Conservation (phyloP, 306 rosid genomes). For the Prunus mume region DNA sequence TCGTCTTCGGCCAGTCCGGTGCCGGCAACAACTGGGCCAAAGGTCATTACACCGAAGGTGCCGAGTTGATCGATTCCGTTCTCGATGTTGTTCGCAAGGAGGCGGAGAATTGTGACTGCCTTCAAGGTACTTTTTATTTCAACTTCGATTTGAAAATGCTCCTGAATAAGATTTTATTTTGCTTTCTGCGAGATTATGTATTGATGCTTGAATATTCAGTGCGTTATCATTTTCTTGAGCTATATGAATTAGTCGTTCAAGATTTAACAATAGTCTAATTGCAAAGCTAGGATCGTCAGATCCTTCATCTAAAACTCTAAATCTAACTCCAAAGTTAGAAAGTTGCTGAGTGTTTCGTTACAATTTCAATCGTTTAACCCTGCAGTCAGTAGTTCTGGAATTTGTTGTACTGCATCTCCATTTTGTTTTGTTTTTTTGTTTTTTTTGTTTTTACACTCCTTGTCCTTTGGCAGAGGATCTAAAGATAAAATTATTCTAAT, state of each 20-base stretch:
- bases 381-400: neutral
- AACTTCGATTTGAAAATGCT: neutral
- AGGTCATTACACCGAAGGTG: constrained; percentile 96
- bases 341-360: neutral
- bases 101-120: constrained; percentile 91
- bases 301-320: neutral
- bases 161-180: neutral
- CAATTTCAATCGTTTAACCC: neutral
- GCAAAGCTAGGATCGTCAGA: neutral
- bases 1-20: constrained; percentile 90
- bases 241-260: neutral
- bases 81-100: constrained; percentile 92
- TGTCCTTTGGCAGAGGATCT: neutral
- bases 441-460: neutral
- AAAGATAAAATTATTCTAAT: neutral
- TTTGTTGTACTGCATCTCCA: neutral
- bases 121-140: constrained; percentile 51
- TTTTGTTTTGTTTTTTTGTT: too few species aligned
- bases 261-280: neutral
- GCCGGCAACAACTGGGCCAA: constrained; percentile 96
- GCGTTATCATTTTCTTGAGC: neutral
- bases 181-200: neutral
- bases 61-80: constrained; percentile 81
- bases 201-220: neutral
- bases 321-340: neutral